Evolutionary conservation across 495 filamentous ascomycete species (phyloP), one percentile per base, ranked within the genome.

Genomic region (Penicillium argentinense): DNA sequence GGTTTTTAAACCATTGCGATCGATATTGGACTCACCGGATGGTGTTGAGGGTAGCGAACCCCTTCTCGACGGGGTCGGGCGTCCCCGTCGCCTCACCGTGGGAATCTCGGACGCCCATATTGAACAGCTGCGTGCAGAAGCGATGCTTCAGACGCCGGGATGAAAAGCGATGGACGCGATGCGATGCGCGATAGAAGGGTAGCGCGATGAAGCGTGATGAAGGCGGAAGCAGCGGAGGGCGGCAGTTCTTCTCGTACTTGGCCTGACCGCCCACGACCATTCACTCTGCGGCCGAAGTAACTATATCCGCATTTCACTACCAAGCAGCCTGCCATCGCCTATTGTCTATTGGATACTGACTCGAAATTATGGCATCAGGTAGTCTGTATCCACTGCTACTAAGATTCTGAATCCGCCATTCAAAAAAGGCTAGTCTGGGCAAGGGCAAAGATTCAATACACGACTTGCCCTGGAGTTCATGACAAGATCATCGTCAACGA

Each of bases 11-110:
- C 22, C 16, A 12, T 26, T 36, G 7, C 26, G 24, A 40, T 34
- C 32, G 19, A 4, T 18, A 23, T 17, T 5, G 25, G 46, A 68
- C 77, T 42, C 76, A 88, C 86, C 80, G 77, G 60, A 95, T 75
- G 23, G 86, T 89, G 44, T 84, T 84, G 44, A 88, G 72, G 28
- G 88, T 93, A 49, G 89, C 88, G 54, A 85, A 82, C 41, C 88
- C 85, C 59, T 82, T 91, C 66, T 89, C 79, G 4, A 87, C 80
- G 42, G 79, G 78, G 51, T 81, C 81, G 24, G 81, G 80, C 26
- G 79, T 82, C 56, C 70, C 71, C 29, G 67, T 66, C 46, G 66
- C 66, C 60, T 82, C 78, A 47, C 72, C 69, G 24, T 68, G 64
- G 56, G 68, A 59, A 49, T 75, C 72, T 62, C 69, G 63, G 50